phyloP scores from a whole-genome alignment of 176 grass and related monocot species.

The Oryza meridionalis region DNA sequence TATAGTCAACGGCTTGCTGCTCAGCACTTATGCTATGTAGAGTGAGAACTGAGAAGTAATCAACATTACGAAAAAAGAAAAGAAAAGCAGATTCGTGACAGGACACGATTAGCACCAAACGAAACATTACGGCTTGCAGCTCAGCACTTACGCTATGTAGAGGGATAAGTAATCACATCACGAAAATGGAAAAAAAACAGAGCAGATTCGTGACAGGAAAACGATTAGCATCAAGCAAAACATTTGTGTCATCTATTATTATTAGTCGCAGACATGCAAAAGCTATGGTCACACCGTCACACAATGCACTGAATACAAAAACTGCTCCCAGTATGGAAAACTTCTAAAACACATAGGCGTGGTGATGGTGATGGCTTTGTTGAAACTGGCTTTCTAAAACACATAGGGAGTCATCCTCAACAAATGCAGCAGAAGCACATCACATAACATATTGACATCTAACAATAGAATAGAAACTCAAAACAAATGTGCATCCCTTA shows the following conservation, averaged over 20 bases:
- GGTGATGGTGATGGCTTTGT: no score
- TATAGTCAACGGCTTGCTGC: no score
- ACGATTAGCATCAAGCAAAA: constrained; percentile 5
- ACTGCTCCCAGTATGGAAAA: constrained; percentile 13
- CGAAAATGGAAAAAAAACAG: neutral
- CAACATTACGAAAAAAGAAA: neutral
- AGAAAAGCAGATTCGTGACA: neutral
- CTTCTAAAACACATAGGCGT: no score
- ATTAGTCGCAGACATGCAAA: constrained; percentile 35
- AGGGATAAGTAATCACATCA: neutral
- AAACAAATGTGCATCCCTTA: constrained; percentile 58
- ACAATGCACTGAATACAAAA: constrained; percentile 22
- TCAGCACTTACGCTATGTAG: no score
- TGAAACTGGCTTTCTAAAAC: constrained; percentile 26
- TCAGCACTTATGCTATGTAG: no score
- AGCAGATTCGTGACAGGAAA: neutral
- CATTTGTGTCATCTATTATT: neutral
- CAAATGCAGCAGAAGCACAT: neutral
- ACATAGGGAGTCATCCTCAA: constrained; percentile 55
- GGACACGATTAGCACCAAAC: neutral
- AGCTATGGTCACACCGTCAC: constrained; percentile 20
- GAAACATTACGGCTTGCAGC: no score
- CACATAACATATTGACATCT: neutral
- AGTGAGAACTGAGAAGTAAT: neutral
- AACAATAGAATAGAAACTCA: constrained; percentile 25